These are phyloP conservation scores for Wickerhamomyces bisporus DNA, from an alignment of 805 yeast genomes.

Conservation along the genomic window DNA sequence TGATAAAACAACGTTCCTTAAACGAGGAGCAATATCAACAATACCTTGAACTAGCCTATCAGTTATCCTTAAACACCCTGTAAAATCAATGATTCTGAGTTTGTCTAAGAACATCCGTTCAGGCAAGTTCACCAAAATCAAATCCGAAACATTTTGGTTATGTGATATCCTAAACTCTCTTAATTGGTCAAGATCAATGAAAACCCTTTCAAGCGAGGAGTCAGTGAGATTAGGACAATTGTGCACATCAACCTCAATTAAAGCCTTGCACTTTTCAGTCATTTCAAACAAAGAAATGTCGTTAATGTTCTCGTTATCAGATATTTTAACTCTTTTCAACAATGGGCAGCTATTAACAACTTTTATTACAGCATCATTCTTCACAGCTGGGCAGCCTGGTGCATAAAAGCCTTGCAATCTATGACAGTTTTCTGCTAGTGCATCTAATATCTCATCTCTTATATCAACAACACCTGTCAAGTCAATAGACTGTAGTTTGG, in stretches of 20 bases:
- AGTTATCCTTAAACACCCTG: slow-evolving; percentile 75
- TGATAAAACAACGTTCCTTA: slow-evolving; percentile 83
- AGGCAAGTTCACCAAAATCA: slow-evolving; percentile 52
- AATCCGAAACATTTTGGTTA: slow-evolving; percentile 64
- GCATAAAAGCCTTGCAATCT: slow-evolving; percentile 87
- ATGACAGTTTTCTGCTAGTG: slow-evolving; percentile 66
- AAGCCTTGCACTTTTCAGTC: slow-evolving; percentile 65
- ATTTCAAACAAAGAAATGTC: slow-evolving; percentile 57
- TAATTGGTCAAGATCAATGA: slow-evolving; percentile 60
- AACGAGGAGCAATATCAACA: slow-evolving; percentile 72
- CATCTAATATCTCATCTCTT: slow-evolving; percentile 62
- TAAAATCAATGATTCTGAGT: slow-evolving; percentile 76
- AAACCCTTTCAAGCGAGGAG: slow-evolving; percentile 48
- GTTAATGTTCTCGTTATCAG: slow-evolving; percentile 61
- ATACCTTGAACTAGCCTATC: slow-evolving; percentile 73
- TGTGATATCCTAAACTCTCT: slow-evolving; percentile 82
- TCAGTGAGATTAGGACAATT: slow-evolving; percentile 74
- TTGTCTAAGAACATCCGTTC: slow-evolving; percentile 48
- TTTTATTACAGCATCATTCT: slow-evolving; percentile 55
- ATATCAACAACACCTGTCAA: slow-evolving; percentile 70
- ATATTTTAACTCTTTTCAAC: slow-evolving; percentile 77
- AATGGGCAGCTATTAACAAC: slow-evolving; percentile 62
- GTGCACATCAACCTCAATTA: slow-evolving; percentile 88
- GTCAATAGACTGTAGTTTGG: slow-evolving; percentile 77
- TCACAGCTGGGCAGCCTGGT: slow-evolving; percentile 72